Conservation (phyloP, 805 yeast genomes). For the Schizosaccharomyces osmophilus region DNA sequence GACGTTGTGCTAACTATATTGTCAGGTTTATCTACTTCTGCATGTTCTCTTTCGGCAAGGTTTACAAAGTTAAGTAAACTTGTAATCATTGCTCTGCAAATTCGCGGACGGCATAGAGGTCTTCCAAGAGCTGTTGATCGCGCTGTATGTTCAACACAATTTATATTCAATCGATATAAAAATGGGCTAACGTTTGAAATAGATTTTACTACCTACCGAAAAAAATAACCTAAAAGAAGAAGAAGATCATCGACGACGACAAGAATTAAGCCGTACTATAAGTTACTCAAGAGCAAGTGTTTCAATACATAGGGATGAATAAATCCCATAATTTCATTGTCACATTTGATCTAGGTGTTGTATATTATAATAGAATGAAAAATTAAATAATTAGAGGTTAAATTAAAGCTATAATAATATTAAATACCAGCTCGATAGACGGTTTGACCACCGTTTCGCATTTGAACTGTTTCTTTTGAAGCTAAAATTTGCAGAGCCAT, state of each 20-base stretch:
- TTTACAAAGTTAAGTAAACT: constrained; percentile 55
- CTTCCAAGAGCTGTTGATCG: constrained; percentile 81
- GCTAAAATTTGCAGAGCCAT: constrained; percentile 62
- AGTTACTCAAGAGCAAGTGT: not conserved
- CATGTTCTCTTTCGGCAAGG: constrained; percentile 48
- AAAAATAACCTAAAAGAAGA: not conserved
- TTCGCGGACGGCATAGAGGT: constrained; percentile 92
- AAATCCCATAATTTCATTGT: not conserved
- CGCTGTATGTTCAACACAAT: constrained; percentile 19
- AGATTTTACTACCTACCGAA: constrained; percentile 30
- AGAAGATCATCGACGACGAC: not conserved
- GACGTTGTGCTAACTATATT: no score
- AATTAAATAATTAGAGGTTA: no score
- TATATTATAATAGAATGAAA: no score
- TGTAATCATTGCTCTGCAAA: constrained; percentile 67
- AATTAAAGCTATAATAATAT: not conserved
- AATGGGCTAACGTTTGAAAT: no score
- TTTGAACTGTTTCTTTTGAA: constrained; percentile 64
- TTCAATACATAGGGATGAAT: not conserved
- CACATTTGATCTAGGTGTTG: no score
- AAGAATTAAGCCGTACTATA: not conserved
- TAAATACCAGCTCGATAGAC: constrained; percentile 52
- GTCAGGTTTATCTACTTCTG: constrained; percentile 26
- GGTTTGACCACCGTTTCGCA: constrained; percentile 67
- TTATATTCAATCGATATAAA: no score